Evolutionary conservation across 2,329 filamentous ascomycete genomes (phyloP), one percentile per base, ranked within the genome.

Genomic region (Didymella keratinophila): DNA sequence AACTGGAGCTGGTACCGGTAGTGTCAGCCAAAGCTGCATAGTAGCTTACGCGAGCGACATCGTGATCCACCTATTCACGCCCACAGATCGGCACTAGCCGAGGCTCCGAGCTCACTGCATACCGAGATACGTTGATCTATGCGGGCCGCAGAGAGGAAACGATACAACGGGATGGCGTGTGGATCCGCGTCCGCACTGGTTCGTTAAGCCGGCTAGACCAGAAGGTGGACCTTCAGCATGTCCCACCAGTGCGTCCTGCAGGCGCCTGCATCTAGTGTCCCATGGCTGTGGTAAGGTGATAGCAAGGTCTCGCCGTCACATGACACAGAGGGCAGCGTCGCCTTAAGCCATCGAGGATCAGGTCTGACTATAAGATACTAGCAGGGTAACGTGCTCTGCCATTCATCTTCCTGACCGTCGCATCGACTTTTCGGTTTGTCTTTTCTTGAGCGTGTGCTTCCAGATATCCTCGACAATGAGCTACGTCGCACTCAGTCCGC

Each of bases 21-120:
- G 58, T 56, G 57, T 54, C 45, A 66, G 60, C 60, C 62, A 63
- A 66, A 63, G 65, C 67, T 69, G 66, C 69, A 70, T 53, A 52
- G 30, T 50, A 63, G 49, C 50, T 58, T 61, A 68, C 53, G 66
- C 66, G 60, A 69, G 62, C 59, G 61, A 59, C 62, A 68, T 66
- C 60, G 65, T 72, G 71, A 69, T 66, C 60, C 62, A 60, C 61
- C 44, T 52, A 49, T 62, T 54, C 58, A 61, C 46, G 52, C 64
- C 60, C 52, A 64, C 51, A 50, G 62, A 64, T 73, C 68, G 68
- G 66, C 63, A 62, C 56, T 37, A 66, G 56, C 59, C 65, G 62
- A 65, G 62, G 52, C 44, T 45, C 52, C 45, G 41, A 51, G 34
- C 25, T 51, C 46, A 43, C 37, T 58, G 41, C 37, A 55, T 56